These are phyloP conservation scores for Xylariaceae sp. DNA, from an alignment of 2,329 filamentous ascomycete genomes.

Conservation along the genomic window DNA sequence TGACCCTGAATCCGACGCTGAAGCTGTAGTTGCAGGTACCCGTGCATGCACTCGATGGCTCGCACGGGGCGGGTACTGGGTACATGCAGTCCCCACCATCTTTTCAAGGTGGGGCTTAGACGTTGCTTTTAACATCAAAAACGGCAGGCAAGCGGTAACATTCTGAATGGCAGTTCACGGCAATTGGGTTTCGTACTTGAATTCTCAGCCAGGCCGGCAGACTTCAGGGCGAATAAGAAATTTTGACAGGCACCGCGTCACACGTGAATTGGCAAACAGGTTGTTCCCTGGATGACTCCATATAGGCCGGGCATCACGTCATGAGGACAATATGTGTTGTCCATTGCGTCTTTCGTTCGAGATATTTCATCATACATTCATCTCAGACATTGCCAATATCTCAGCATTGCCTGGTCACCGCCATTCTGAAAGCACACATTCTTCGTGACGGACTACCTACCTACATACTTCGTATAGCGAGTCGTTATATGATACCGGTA, in stretches of 20 bases:
- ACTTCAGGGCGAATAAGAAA: background rate
- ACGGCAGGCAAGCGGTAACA: too few relatives aligned
- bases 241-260: background rate
- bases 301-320: slow-evolving; percentile 19
- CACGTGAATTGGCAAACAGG: background rate
- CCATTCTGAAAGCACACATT: background rate
- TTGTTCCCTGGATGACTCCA: slow-evolving; percentile 14
- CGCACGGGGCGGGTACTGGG: background rate
- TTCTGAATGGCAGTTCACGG: too few relatives aligned
- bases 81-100: background rate
- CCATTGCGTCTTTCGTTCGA: slow-evolving; percentile 9
- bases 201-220: too few relatives aligned
- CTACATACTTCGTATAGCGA: too few relatives aligned
- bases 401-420: background rate
- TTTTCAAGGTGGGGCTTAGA: background rate
- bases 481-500: too few relatives aligned
- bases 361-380: slow-evolving; percentile 17
- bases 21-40: too few relatives aligned
- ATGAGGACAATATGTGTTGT: slow-evolving; percentile 9
- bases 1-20: too few relatives aligned
- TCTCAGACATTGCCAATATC: background rate
- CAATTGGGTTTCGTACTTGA: too few relatives aligned
- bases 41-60: background rate
- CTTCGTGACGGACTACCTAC: too few relatives aligned
- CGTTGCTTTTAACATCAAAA: too few relatives aligned